Evolutionary conservation across 768 basidiomycete genomes (phyloP), one percentile per base, ranked within the genome.

Genomic region (Pilatotrama ljubarskyi): DNA sequence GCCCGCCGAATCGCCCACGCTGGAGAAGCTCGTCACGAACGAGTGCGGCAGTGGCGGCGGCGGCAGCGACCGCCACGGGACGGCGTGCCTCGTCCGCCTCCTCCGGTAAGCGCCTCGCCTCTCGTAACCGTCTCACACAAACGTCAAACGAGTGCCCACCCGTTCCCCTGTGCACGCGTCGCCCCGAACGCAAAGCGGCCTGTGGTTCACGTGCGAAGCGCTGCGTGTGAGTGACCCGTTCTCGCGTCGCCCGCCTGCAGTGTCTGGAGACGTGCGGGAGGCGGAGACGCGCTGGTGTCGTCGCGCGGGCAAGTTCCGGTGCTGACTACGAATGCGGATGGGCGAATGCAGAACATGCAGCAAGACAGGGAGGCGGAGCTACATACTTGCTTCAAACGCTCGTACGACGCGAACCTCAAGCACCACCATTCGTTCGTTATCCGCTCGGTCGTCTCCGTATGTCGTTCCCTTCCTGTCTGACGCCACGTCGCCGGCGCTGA

Each of bases 391-490:
- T 91, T 91, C 77, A 82, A 80, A 71, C 77, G 82, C 41, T 80
- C 90, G 3, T 91, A 89, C 69, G 88, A 91, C 61, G 77, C 79
- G 53, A 83, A 88, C 17, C 77, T 91, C 50, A 75, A 72, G 51
- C 85, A 84, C 59, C 87, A 90, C 71, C 86, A 88, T 68, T 77
- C 82, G 0, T 88, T 87, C 69, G 29, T 90, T 64, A 78, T 90
- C 60, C 84, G 87, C 22, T 82, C 86, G 20, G 72, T 88, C 57
- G 84, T 88, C 26, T 75, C 78, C 25, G 87, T 89, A 55, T 65
- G 86, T 44, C 40, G 24, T 51, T 24, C 83, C 83, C 29, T 41
- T 44, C 40, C 22, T 29, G 38, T 20, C 44, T 17, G 5, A 17
- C 32, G 41, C 14, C 42, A 25, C 11, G 26, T 46, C 10, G 46